Conservation (phyloP, 345 rosid genomes). For the Dovyalis caffra region DNA sequence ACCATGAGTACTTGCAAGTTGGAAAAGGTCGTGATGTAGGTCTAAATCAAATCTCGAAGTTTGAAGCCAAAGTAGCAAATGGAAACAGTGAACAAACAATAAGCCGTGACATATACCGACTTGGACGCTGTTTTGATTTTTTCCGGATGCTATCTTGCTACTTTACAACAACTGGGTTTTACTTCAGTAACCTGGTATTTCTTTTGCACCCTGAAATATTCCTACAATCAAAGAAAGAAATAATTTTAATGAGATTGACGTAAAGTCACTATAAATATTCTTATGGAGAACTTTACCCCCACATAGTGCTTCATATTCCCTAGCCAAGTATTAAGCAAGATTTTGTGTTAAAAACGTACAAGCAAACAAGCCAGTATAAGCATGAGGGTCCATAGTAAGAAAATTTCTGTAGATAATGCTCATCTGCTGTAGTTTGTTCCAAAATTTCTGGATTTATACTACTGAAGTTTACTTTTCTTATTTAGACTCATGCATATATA, state of each 20-base stretch:
- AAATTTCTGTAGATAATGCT: no score
- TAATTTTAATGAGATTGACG: neutral
- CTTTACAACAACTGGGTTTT: conserved; percentile 94
- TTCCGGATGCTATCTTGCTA: conserved; percentile 95
- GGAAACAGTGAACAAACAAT: conserved; percentile 96
- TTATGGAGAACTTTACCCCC: no score
- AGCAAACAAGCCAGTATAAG: no score
- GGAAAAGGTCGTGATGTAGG: conserved; percentile 99
- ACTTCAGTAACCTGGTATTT: conserved; percentile 84
- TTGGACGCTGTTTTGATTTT: conserved; percentile 86
- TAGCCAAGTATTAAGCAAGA: no score
- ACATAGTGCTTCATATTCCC: no score
- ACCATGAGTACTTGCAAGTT: conserved; percentile 90
- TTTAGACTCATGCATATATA: no score
- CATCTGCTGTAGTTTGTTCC: no score
- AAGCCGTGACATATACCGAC: conserved; percentile 88
- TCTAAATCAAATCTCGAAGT: conserved; percentile 90
- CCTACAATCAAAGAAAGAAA: neutral
- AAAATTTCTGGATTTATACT: no score
- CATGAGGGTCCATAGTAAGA: no score
- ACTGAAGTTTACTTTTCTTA: no score
- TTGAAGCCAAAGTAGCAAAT: conserved; percentile 96
- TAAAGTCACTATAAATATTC: neutral
- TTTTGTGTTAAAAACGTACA: no score
- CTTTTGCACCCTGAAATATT: conserved; percentile 1